A percentile compares a stretch with the other conserved stretches of the same genome.
phyloP scores from a whole-genome alignment of 495 filamentous ascomycete genomes.

The Penicillium macrosclerotiorum region DNA sequence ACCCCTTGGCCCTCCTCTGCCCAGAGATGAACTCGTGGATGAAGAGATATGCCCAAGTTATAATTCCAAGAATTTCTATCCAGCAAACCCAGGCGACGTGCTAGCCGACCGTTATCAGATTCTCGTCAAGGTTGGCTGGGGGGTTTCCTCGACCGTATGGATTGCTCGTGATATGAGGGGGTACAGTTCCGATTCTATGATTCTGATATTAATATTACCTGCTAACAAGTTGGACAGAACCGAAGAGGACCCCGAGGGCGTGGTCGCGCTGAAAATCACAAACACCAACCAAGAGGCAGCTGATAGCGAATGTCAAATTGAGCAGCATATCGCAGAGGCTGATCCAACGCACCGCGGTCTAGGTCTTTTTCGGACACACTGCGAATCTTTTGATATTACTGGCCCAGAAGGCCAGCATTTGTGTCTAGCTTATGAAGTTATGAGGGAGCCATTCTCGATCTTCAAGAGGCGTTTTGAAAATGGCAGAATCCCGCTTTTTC shows the following conservation, averaged over 20 bases:
- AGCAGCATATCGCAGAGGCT: conserved; percentile 32
- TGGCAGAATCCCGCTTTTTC: conserved; percentile 28
- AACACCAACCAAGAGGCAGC: conserved; percentile 30
- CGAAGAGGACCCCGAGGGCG: conserved; percentile 31
- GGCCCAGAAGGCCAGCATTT: conserved; percentile 28
- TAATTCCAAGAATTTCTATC: conserved; percentile 40
- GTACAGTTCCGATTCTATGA: conserved; percentile 24
- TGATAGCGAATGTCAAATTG: conserved; percentile 38
- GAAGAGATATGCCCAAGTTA: conserved; percentile 38
- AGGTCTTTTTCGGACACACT: conserved; percentile 22
- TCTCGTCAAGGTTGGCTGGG: conserved; percentile 44
- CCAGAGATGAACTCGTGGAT: conserved; percentile 29
- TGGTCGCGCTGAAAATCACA: conserved; percentile 43
- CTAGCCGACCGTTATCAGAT: conserved; percentile 39
- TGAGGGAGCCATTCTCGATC: conserved; percentile 36
- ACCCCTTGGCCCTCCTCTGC: conserved; percentile 26
- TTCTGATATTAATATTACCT: conserved; percentile 14
- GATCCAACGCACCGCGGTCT: conserved; percentile 34
- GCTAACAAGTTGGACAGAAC: conserved; percentile 32
- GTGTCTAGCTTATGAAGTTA: conserved; percentile 40
- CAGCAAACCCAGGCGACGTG: conserved; percentile 41
- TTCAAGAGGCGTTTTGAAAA: conserved; percentile 34
- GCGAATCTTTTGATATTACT: conserved; percentile 29
- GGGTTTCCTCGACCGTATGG: conserved; percentile 42
- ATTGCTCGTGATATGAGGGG: conserved; percentile 35